These are phyloP conservation scores for Fragilariopsis cylindrus DNA, from an alignment of 108 stramenopile genomes.

Conservation along the genomic window DNA sequence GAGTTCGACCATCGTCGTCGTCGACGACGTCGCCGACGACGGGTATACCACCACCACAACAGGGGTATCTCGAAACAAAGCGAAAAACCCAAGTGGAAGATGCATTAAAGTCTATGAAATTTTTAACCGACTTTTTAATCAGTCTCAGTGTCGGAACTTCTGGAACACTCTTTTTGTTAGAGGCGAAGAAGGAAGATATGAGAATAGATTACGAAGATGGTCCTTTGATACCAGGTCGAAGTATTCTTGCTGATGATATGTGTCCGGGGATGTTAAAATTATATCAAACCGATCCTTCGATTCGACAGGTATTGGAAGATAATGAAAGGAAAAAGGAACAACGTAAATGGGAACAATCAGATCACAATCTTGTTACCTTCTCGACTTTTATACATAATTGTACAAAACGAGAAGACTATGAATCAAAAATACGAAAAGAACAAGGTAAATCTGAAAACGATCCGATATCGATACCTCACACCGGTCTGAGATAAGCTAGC, in stretches of 20 bases:
- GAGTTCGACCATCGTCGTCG: background rate
- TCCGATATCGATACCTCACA: constrained; percentile 19
- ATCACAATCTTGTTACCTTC: constrained; percentile 16
- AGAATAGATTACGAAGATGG: constrained; percentile 26
- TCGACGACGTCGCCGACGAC: background rate
- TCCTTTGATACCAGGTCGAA: constrained; percentile 36
- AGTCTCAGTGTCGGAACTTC: constrained; percentile 29
- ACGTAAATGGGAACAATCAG: background rate
- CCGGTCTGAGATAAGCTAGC: constrained; percentile 6
- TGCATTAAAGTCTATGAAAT: constrained; percentile 12
- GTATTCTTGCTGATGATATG: constrained; percentile 25
- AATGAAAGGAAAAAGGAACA: background rate
- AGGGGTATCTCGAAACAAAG: constrained; percentile 14
- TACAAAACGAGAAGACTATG: constrained; percentile 18
- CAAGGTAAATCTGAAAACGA: background rate
- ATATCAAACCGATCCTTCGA: background rate
- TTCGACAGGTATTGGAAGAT: background rate
- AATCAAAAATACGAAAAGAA: constrained; percentile 16
- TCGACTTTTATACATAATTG: constrained; percentile 18
- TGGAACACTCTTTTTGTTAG: constrained; percentile 10
- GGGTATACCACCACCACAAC: background rate
- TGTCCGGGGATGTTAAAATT: constrained; percentile 17
- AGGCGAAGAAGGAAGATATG: background rate
- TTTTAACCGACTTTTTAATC: constrained; percentile 26
- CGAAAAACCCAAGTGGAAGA: constrained; percentile 9